Evolutionary conservation across 148 eudicot species (phyloP), one percentile per base, ranked within the genome.

Genomic region (Amaranthus hypochondriacus): DNA sequence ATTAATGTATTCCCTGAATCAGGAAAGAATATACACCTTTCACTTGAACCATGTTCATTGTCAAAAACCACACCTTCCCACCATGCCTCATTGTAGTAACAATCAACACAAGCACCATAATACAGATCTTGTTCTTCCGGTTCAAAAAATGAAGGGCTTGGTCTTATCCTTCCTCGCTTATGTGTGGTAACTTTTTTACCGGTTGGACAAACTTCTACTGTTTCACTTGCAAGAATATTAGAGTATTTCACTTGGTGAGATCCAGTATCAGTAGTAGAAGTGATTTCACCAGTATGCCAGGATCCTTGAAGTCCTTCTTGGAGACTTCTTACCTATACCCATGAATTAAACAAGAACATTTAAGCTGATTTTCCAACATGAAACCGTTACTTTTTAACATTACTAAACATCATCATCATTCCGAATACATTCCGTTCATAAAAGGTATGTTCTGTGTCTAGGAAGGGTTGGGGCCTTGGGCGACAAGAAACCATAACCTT

Each of bases 61-160:
- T 88, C 95, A 66, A 90, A 89, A 66, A 96, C 75, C 69, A 96
- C 97, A 66, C 99, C 99, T 88, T 96, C 99, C 99, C 99, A 96
- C 99, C 99, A 96, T 15, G 96, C 97, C 7, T 88, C 94, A 3
- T 79, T 9, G 48, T 76, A 52, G 76, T 81, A 87, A 73, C 82
- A 82, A 80, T 95, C 99, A 48, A 95, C 97, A 81, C 97, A 95
- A 48, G 75, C 75, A 15, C 96, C 90, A 79, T 90, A 92, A 14
- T 62, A 73, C 52, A 92, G 77, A 68, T 63, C 46, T 75, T 66
- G 73, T 18, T 9, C 47, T 46, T 7, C 21, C 67, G 70, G 11
- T 48, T 73, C 51, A 50, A 51, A 21, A n/a, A 9, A 18, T 21
- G 81, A 84, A 11, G 89, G 87, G 59, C 66, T n/a, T 51, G 96